Evolutionary conservation across 2,329 filamentous ascomycete species (phyloP).

Genomic region (Paramyrothecium roridum): DNA sequence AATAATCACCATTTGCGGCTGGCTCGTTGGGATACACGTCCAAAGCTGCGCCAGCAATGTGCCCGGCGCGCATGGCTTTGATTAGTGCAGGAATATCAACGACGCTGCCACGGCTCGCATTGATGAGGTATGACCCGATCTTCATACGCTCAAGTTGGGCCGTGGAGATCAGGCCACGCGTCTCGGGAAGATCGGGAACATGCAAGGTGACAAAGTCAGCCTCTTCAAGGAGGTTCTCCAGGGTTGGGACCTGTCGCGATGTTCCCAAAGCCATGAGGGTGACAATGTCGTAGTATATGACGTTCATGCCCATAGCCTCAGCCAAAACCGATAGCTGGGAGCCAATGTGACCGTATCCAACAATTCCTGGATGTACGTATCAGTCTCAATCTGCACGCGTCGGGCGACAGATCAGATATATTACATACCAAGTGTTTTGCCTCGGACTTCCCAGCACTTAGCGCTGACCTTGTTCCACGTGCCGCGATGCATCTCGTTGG

Average conservation of each 20-base stretch:
- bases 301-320: conserved; percentile 96
- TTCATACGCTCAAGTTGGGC: conserved; percentile 86
- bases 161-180: conserved; percentile 84
- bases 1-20: conserved; percentile 91
- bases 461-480: conserved; percentile 98
- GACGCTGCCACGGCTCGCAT: conserved; percentile 89
- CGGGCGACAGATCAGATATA: not conserved
- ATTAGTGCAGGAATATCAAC: conserved; percentile 93
- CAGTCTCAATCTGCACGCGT: not conserved
- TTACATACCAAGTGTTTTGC: conserved; percentile 80
- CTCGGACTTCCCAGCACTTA: conserved; percentile 96
- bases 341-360: conserved; percentile 97
- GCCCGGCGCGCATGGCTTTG: conserved; percentile 79
- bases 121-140: conserved; percentile 88
- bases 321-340: conserved; percentile 93
- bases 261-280: conserved; percentile 94
- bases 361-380: conserved; percentile 57
- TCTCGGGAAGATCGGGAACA: conserved; percentile 91
- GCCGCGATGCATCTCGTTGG: conserved; percentile 88
- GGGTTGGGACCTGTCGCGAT: conserved; percentile 73
- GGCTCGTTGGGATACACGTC: conserved; percentile 96
- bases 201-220: conserved; percentile 94
- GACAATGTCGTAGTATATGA: conserved; percentile 95
- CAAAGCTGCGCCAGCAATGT: conserved; percentile 89
- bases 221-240: conserved; percentile 72